A percentile compares a stretch with the other conserved stretches of the same genome.
phyloP scores from a whole-genome alignment of 768 basidiomycete genomes.

The Ephemerocybe angulata region DNA sequence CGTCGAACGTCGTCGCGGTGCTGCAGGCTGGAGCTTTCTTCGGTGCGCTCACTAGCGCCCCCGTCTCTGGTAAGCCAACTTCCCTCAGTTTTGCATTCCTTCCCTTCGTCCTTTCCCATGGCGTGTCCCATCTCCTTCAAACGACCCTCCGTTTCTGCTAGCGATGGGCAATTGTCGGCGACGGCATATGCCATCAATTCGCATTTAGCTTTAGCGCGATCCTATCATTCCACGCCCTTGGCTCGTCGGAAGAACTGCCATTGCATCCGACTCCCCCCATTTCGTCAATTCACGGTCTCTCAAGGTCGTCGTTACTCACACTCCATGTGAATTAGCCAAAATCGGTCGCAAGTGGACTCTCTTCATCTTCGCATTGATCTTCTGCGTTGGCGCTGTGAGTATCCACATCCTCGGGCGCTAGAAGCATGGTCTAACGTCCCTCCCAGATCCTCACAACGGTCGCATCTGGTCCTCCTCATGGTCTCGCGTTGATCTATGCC shows the following conservation, averaged over 20 bases:
- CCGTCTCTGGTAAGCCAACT: constrained; percentile 62
- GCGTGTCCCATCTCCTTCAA: neutral
- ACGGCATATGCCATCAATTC: neutral
- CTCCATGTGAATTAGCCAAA: constrained; percentile 35
- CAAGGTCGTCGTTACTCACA: neutral
- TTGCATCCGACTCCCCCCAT: neutral
- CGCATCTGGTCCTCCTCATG: constrained; percentile 48
- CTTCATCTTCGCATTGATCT: constrained; percentile 57
- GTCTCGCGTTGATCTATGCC: constrained; percentile 68
- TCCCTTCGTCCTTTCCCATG: neutral
- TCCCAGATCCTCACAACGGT: constrained; percentile 66
- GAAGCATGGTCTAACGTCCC: neutral
- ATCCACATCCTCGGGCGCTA: neutral
- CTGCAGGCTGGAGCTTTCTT: constrained; percentile 88
- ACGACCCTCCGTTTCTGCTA: neutral
- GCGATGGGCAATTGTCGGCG: neutral
- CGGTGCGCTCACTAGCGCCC: constrained; percentile 73
- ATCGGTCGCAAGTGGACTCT: constrained; percentile 68
- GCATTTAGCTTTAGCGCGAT: neutral
- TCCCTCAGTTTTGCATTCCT: neutral
- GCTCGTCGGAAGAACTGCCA: neutral
- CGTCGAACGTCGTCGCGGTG: constrained; percentile 82
- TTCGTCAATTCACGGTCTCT: neutral
- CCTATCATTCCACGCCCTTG: neutral
- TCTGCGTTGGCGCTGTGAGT: constrained; percentile 68